Percentiles rank a stretch among this genome's conserved stretches.
These are phyloP conservation scores for Bruguiera sexangula DNA, from an alignment of 345 rosid species.

Conservation along the genomic window DNA sequence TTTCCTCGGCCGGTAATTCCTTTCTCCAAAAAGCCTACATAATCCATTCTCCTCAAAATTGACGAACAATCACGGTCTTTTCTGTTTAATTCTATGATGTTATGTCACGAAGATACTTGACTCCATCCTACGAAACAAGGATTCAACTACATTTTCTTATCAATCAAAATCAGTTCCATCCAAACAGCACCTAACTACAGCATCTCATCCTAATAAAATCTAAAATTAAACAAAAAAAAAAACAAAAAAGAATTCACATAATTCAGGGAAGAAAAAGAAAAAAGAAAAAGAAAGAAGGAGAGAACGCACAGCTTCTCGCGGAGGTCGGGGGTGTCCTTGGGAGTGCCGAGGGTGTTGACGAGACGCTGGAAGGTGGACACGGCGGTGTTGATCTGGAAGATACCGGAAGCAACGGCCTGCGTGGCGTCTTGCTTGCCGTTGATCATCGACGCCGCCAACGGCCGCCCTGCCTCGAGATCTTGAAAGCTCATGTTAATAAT, in stretches of 20 bases:
- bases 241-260: no score
- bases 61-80: no score
- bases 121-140: no score
- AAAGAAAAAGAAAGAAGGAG: not conserved
- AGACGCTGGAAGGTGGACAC: slow-evolving; percentile 90
- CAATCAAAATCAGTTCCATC: no score
- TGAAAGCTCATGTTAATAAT: slow-evolving; percentile 71
- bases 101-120: no score
- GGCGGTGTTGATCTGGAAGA: slow-evolving; percentile 95
- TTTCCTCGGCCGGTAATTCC: no score
- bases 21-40: no score
- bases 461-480: slow-evolving; percentile 78
- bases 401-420: slow-evolving; percentile 89
- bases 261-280: not conserved
- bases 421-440: slow-evolving; percentile 71
- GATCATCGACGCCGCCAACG: slow-evolving; percentile 35
- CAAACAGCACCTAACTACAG: no score
- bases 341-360: slow-evolving; percentile 93
- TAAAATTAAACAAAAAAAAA: not conserved
- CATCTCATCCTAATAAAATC: no score
- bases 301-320: slow-evolving; percentile 86
- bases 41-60: no score
- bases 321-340: slow-evolving; percentile 92
- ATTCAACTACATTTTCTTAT: no score
- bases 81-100: no score